Base-by-base conservation (phyloP, 148 eudicot species). In the Selenicereus undatus region DNA sequence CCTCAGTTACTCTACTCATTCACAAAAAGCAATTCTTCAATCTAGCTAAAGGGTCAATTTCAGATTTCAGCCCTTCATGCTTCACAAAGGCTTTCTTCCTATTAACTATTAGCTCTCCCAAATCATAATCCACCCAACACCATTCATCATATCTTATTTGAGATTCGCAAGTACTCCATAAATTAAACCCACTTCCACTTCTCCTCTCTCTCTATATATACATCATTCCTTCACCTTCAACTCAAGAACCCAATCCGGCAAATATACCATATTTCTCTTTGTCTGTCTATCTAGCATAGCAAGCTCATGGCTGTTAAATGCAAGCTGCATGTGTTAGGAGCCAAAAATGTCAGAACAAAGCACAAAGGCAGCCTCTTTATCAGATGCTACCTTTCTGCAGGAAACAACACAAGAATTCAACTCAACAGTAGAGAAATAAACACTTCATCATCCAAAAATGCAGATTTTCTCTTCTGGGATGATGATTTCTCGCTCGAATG, bases 401-500 rank as follows among this genome's bases (percentile, higher is more conserved):
- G 89, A 71, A 84, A 86, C 78, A 85, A 83, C 75, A 75, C 68
- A 21, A 90, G 88, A 81, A 83, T 89, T 35, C 87, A 77, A 50
- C 32, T 92, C 13, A 86, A 89, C 79, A 92, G 82, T 70, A 56
- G 52, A 73, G 87, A 88, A 86, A 78, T 92, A 45, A 77, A 82
- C 1, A 58, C 76, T 24, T 48, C 79, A 29, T 76, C 89, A 29
- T 64, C 87, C 35, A 68, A 83, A 29, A 84, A 86, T 5, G 54
- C 76, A 13, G 80, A 81, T 13, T 22, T 80, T 39, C 68, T 85
- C 1, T 27, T 71, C 9, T 92, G 91, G 91, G 82, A 90, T 74
- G 84, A 87, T 1, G 73, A 81, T 20, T 89, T 90, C 71, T 85
- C 91, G 0, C 68, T 92, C 35, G 89, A 92, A 66, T 92, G 95